Percentiles rank a stretch among this genome's conserved stretches.
phyloP scores from a whole-genome alignment of 2,329 filamentous ascomycete genomes.

The Alternaria tenuissima region DNA sequence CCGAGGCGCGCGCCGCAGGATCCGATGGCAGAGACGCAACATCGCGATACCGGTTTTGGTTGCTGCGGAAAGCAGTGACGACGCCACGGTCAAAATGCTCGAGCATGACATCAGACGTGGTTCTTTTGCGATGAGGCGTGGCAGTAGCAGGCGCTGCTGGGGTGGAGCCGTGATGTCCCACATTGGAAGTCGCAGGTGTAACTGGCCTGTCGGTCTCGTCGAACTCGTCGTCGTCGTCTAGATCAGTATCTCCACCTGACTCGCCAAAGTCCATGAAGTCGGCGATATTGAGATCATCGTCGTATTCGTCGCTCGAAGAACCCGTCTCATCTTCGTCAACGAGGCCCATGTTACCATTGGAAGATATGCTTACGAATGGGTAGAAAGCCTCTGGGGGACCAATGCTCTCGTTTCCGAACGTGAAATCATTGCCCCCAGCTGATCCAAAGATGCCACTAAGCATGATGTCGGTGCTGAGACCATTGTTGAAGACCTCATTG shows the following conservation, averaged over 20 bases:
- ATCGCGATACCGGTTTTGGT: slow-evolving; percentile 51
- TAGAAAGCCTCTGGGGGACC: slow-evolving; percentile 81
- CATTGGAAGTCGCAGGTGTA: slow-evolving; percentile 46
- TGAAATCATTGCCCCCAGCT: slow-evolving; percentile 54
- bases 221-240: slow-evolving; percentile 46
- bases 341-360: slow-evolving; percentile 65
- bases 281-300: slow-evolving; percentile 58
- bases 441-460: slow-evolving; percentile 72
- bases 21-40: slow-evolving; percentile 49
- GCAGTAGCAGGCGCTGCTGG: slow-evolving; percentile 36
- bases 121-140: slow-evolving; percentile 40
- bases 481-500: slow-evolving; percentile 46
- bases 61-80: slow-evolving; percentile 52
- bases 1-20: slow-evolving; percentile 46
- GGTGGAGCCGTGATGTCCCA: slow-evolving; percentile 40
- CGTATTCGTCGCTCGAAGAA: slow-evolving; percentile 64
- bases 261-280: slow-evolving; percentile 52
- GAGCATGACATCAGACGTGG: slow-evolving; percentile 49
- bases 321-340: slow-evolving; percentile 65
- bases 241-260: slow-evolving; percentile 45
- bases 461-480: slow-evolving; percentile 71
- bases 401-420: slow-evolving; percentile 68
- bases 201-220: slow-evolving; percentile 46
- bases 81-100: slow-evolving; percentile 61
- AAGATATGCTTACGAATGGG: slow-evolving; percentile 65